Percentiles rank a stretch among this genome's conserved stretches.
phyloP scores from a whole-genome alignment of 1,139 yeast genomes.

The Blastobotrys persicus region DNA sequence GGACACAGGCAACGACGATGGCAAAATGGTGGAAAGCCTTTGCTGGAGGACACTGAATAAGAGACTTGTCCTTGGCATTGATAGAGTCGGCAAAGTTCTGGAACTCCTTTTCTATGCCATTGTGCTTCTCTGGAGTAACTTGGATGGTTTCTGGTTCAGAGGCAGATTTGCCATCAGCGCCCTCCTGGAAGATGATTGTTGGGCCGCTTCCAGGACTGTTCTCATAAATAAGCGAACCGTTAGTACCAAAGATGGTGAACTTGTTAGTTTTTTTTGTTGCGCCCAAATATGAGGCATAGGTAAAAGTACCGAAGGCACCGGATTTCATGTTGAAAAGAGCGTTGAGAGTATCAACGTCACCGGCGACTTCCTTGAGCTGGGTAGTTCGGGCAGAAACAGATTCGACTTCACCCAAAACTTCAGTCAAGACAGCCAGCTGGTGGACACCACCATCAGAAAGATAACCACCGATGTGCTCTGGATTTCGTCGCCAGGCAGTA shows the following conservation, averaged over 20 bases:
- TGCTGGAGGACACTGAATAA: constrained; percentile 61
- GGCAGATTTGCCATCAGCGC: constrained; percentile 47
- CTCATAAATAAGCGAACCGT: constrained; percentile 69
- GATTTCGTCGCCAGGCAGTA: constrained; percentile 75
- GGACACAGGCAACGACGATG: constrained; percentile 76
- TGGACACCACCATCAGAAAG: constrained; percentile 95
- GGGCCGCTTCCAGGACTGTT: constrained; percentile 57
- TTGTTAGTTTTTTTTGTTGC: constrained; percentile 66
- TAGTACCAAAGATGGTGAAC: constrained; percentile 70
- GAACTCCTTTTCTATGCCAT: constrained; percentile 69
- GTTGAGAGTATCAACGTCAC: constrained; percentile 75
- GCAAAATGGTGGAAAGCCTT: constrained; percentile 88
- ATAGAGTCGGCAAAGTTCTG: constrained; percentile 72
- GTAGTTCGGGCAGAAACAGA: constrained; percentile 68
- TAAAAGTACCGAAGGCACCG: constrained; percentile 80
- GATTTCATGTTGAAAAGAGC: constrained; percentile 61
- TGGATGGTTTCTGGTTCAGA: constrained; percentile 46
- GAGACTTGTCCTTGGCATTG: constrained; percentile 55
- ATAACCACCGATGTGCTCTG: constrained; percentile 89
- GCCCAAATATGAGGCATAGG: constrained; percentile 89
- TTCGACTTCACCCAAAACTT: constrained; percentile 71
- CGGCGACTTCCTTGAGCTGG: constrained; percentile 72
- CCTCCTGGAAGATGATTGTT: constrained; percentile 42
- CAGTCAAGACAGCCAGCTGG: constrained; percentile 82
- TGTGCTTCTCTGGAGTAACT: constrained; percentile 49